phyloP scores from a whole-genome alignment of 169 alveolate species.

The Cryptosporidium canis region DNA sequence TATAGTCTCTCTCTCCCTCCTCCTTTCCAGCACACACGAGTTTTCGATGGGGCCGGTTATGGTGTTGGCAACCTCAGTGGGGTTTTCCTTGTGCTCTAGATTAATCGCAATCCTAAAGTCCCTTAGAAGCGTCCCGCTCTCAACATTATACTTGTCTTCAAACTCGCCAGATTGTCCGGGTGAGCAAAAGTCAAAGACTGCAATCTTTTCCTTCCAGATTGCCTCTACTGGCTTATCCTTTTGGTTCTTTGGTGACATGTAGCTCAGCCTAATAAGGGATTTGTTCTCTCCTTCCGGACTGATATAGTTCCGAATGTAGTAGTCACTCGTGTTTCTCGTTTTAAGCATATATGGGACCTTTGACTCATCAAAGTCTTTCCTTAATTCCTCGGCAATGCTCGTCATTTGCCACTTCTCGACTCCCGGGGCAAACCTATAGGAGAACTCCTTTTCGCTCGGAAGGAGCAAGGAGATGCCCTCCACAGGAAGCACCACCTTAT shows the following conservation, averaged over 20 bases:
- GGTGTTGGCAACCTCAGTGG: not conserved
- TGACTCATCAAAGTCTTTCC: constrained; percentile 47
- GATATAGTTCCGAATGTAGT: constrained; percentile 22
- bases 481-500: constrained; percentile 13
- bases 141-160: constrained; percentile 1
- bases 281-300: constrained; percentile 5
- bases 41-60: constrained; percentile 48
- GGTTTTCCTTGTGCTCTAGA: constrained; percentile 57
- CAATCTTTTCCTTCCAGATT: constrained; percentile 64
- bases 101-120: constrained; percentile 67
- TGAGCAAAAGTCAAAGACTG: constrained; percentile 59
- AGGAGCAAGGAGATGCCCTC: constrained; percentile 41
- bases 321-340: constrained; percentile 43
- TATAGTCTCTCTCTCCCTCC: constrained; percentile 57
- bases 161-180: constrained; percentile 43
- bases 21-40: constrained; percentile 37
- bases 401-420: constrained; percentile 69
- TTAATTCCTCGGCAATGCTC: constrained; percentile 36
- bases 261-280: constrained; percentile 36
- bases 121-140: constrained; percentile 13
- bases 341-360: constrained; percentile 36
- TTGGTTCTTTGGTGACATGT: constrained; percentile 34
- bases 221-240: constrained; percentile 62
- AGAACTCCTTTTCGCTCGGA: constrained; percentile 63
- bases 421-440: constrained; percentile 55